Evolutionary conservation across 129 eudicot genomes (phyloP).

Genomic region (Mikania micrantha): DNA sequence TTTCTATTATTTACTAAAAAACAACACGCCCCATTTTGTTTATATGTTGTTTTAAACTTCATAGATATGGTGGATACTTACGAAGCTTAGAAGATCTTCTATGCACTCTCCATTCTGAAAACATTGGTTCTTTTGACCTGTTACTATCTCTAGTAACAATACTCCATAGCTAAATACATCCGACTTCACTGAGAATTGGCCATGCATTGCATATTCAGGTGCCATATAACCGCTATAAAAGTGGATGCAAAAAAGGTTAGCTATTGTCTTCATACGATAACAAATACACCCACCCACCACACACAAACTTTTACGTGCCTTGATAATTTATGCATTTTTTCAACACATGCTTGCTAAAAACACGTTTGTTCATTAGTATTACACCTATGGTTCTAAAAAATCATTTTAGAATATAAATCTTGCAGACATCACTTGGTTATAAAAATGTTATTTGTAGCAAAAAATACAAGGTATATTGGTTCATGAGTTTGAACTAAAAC

Average conservation of each 20-base stretch:
- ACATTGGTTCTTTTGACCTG: constrained; percentile 5
- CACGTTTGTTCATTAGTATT: too few relatives aligned
- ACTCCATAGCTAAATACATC: constrained; percentile 33
- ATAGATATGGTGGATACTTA: background rate
- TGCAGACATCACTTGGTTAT: too few relatives aligned
- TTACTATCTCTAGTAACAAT: constrained; percentile 12
- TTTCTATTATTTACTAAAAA: background rate
- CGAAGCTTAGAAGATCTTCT: background rate
- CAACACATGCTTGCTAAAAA: too few relatives aligned
- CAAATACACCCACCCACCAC: too few relatives aligned
- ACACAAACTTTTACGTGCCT: too few relatives aligned
- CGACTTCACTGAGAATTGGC: constrained; percentile 15
- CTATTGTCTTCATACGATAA: background rate
- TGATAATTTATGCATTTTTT: too few relatives aligned
- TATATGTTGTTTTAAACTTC: background rate
- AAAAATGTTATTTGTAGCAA: too few relatives aligned
- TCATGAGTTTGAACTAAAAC: too few relatives aligned
- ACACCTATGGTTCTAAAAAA: too few relatives aligned
- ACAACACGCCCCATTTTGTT: too few relatives aligned
- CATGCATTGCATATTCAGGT: background rate
- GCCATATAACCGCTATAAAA: background rate
- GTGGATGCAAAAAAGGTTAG: background rate
- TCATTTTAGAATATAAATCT: too few relatives aligned
- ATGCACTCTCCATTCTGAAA: background rate
- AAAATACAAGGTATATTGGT: too few relatives aligned